phyloP scores from a whole-genome alignment of 2,329 filamentous ascomycete species.

The Colletotrichum tropicale region DNA sequence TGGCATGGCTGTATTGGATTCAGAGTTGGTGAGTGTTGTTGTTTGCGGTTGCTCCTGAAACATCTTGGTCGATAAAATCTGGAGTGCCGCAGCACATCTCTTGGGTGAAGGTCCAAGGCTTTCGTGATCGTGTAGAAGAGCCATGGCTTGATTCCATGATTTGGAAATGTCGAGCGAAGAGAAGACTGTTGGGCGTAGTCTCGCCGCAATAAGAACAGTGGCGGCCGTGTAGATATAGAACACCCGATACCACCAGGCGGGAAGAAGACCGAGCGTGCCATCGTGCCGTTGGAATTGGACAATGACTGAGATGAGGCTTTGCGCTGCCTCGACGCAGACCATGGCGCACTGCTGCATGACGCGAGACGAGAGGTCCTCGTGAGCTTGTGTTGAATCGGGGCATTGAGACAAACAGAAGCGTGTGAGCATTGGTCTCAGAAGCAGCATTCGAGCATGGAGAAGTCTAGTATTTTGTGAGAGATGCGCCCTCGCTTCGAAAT shows the following conservation, averaged over 20 bases:
- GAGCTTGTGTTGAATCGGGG: slow-evolving; percentile 5
- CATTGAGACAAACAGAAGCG: slow-evolving; percentile 33
- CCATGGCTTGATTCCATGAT: slow-evolving; percentile 37
- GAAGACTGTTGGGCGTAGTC: slow-evolving; percentile 36
- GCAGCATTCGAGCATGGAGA: slow-evolving; percentile 36
- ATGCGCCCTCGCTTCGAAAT: too few relatives aligned
- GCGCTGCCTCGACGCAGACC: slow-evolving; percentile 37
- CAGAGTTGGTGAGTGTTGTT: not conserved
- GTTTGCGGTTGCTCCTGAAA: slow-evolving; percentile 24
- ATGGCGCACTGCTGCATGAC: slow-evolving; percentile 36
- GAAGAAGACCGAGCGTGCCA: slow-evolving; percentile 35
- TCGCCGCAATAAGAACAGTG: slow-evolving; percentile 38
- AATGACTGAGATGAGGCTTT: slow-evolving; percentile 34
- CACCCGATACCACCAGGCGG: slow-evolving; percentile 43
- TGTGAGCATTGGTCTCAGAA: slow-evolving; percentile 35
- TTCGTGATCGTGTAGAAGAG: slow-evolving; percentile 35
- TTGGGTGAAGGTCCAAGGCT: slow-evolving; percentile 35
- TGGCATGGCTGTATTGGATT: not conserved
- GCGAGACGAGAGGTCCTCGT: slow-evolving; percentile 28
- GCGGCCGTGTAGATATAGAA: slow-evolving; percentile 42
- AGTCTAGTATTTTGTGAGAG: slow-evolving; percentile 22
- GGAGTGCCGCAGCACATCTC: slow-evolving; percentile 35
- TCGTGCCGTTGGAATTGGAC: slow-evolving; percentile 33
- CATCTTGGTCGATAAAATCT: slow-evolving; percentile 38
- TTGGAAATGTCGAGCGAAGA: slow-evolving; percentile 26